Conservation (phyloP, 2,329 filamentous ascomycete species). For the Scytalidium lignicola region DNA sequence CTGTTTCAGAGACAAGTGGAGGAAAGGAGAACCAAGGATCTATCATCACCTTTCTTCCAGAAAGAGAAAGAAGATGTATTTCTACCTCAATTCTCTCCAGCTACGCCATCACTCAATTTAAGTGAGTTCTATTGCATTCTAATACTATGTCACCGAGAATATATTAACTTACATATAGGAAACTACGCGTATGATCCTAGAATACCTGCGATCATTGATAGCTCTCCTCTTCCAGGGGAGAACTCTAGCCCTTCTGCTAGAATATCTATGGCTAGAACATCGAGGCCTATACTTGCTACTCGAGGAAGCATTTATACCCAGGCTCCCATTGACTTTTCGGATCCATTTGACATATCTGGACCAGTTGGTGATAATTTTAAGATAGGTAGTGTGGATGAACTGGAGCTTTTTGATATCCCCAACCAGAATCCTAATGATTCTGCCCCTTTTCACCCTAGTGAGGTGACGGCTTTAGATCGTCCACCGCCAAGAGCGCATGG, state of each 20-base stretch:
- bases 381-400: not conserved
- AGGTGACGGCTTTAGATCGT: conserved; percentile 16
- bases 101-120: not conserved
- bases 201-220: not conserved
- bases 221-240: not conserved
- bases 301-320: not conserved
- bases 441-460: conserved; percentile 1
- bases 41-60: not conserved
- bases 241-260: not conserved
- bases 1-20: conserved; percentile 13
- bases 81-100: not conserved
- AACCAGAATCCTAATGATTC: conserved; percentile 3
- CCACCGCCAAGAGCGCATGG: conserved; percentile 35
- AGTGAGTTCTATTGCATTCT: not conserved
- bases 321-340: not conserved
- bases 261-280: not conserved
- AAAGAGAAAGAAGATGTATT: not conserved
- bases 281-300: not conserved
- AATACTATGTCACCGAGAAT: too few species aligned
- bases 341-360: not conserved
- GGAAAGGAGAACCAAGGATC: not conserved
- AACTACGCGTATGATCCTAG: not conserved
- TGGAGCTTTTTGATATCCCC: conserved; percentile 8
- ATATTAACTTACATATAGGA: not conserved
- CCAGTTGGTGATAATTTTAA: not conserved